Percentiles rank a stretch among this genome's conserved stretches.
Conservation (phyloP, 305 asterid species). For the Fraxinus baroniana region DNA sequence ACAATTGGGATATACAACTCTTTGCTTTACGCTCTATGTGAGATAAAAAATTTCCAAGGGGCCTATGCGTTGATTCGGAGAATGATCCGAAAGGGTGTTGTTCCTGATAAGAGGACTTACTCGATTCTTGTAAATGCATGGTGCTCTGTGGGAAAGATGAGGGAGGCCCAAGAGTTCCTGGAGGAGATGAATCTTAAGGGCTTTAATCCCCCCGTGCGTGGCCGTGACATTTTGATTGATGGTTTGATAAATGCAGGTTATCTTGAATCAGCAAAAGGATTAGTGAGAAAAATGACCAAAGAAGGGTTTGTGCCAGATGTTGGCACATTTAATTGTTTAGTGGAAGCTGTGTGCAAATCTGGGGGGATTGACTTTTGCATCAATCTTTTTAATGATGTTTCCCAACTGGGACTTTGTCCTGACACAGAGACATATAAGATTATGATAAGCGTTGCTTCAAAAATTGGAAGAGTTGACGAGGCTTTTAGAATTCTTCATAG, state of each 20-base stretch:
- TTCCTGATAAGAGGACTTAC: constrained; percentile 78
- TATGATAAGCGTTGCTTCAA: constrained; percentile 62
- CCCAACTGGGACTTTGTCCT: constrained; percentile 65
- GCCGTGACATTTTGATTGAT: constrained; percentile 79
- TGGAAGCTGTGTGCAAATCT: constrained; percentile 65
- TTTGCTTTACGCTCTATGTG: constrained; percentile 80
- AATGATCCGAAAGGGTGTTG: constrained; percentile 67
- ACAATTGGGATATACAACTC: constrained; percentile 80
- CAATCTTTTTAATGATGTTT: constrained; percentile 67
- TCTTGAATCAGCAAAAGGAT: constrained; percentile 88
- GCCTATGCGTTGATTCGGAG: constrained; percentile 89
- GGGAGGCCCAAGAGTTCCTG: constrained; percentile 86
- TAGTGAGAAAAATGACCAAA: constrained; percentile 84
- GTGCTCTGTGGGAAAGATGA: constrained; percentile 95
- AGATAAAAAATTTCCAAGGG: constrained; percentile 93
- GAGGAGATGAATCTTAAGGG: constrained; percentile 94
- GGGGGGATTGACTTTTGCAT: constrained; percentile 76
- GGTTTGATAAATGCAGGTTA: constrained; percentile 88
- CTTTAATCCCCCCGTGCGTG: constrained; percentile 84
- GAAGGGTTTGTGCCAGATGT: constrained; percentile 87
- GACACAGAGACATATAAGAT: constrained; percentile 65
- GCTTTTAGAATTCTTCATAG: constrained; percentile 68
- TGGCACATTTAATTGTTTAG: constrained; percentile 72
- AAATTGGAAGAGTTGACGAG: constrained; percentile 73
- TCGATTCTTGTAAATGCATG: constrained; percentile 84